A percentile compares a stretch with the other conserved stretches of the same genome.
Conservation (phyloP, 768 basidiomycete species). For the Pholiota conissans region DNA sequence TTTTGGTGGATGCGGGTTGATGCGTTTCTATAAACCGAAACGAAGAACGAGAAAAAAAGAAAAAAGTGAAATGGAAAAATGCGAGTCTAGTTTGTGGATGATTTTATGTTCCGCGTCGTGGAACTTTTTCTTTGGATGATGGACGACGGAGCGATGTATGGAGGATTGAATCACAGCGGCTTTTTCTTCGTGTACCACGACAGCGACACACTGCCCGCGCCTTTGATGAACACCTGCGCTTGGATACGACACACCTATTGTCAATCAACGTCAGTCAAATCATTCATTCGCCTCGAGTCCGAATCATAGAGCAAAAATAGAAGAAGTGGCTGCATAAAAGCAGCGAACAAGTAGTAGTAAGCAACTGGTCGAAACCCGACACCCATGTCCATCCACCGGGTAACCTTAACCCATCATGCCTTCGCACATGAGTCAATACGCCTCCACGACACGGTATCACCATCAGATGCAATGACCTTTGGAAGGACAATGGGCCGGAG, state of each 20-base stretch:
- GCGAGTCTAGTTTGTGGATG: constrained; percentile 3
- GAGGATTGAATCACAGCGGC: constrained; percentile 2
- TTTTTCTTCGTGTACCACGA: constrained; percentile 32
- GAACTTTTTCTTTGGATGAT: neutral
- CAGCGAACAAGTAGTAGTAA: neutral
- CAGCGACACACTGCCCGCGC: constrained; percentile 37
- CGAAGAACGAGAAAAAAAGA: neutral
- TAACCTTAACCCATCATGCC: no score
- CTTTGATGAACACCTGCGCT: constrained; percentile 37
- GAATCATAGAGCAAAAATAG: constrained; percentile 1
- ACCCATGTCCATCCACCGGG: no score
- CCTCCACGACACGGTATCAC: no score
- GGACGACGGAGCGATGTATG: neutral
- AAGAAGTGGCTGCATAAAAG: neutral
- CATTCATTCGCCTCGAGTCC: neutral
- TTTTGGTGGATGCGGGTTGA: neutral
- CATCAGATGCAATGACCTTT: neutral
- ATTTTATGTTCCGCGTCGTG: neutral
- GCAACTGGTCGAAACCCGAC: no score
- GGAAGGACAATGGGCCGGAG: neutral
- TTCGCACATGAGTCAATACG: no score
- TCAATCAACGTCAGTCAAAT: constrained; percentile 1
- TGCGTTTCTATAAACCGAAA: neutral
- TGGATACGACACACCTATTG: constrained; percentile 37
- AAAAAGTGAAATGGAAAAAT: neutral